phyloP scores from a whole-genome alignment of 2,329 filamentous ascomycete species.

The Botryotinia globosa region DNA sequence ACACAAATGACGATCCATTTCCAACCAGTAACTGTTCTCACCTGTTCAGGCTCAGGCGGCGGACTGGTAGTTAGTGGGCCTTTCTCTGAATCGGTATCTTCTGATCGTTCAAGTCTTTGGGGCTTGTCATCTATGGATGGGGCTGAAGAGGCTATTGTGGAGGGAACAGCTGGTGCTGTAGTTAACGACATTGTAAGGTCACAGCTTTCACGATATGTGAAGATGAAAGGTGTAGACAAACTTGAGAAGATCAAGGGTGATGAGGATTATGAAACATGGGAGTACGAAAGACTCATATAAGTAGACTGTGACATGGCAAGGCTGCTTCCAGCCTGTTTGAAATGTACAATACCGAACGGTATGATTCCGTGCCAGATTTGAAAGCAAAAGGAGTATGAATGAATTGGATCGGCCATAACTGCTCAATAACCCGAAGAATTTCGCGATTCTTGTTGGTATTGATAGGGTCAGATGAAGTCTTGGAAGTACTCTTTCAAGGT shows the following conservation, averaged over 20 bases:
- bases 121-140: conserved; percentile 5
- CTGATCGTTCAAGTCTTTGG: not conserved
- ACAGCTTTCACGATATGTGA: not conserved
- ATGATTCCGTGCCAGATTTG: conserved; percentile 7
- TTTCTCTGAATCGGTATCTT: conserved; percentile 15
- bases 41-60: not conserved
- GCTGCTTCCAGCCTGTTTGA: not conserved
- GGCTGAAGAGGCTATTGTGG: not conserved
- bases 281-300: conserved; percentile 11
- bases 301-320: not conserved
- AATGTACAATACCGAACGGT: conserved; percentile 3
- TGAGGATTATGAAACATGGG: not conserved
- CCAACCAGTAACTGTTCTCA: conserved; percentile 25
- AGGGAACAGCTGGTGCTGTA: no score
- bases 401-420: not conserved
- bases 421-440: not conserved
- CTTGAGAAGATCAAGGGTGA: not conserved
- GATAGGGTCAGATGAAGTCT: conserved; percentile 1
- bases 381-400: conserved; percentile 13
- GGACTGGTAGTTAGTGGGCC: not conserved
- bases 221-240: not conserved
- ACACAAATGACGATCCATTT: conserved; percentile 33
- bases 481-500: not conserved
- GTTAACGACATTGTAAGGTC: conserved; percentile 2
- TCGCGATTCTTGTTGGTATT: not conserved